phyloP scores from a whole-genome alignment of 2,329 filamentous ascomycete species.

The Basipetospora chlamydospora region DNA sequence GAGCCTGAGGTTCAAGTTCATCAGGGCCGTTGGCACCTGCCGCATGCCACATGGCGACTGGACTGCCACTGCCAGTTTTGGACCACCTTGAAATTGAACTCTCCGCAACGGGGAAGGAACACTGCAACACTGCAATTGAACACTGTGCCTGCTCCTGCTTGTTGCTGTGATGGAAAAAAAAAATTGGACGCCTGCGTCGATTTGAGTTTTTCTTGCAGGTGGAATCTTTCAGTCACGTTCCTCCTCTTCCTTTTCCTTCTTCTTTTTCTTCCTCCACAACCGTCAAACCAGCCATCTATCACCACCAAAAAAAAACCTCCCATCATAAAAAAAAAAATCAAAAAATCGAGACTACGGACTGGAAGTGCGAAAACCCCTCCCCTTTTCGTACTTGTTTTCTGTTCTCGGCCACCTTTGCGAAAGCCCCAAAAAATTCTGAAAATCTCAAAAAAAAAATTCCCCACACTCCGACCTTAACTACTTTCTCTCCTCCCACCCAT shows the following conservation, averaged over 20 bases:
- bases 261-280: slow-evolving; percentile 27
- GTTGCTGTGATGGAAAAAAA: no score
- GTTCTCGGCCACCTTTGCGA: slow-evolving; percentile 40
- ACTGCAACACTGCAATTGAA: no score
- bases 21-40: no score
- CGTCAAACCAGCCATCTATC: slow-evolving; percentile 26
- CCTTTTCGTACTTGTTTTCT: slow-evolving; percentile 42
- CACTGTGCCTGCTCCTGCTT: no score
- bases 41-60: no score
- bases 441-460: slow-evolving; percentile 47
- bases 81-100: no score
- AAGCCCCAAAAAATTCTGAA: slow-evolving; percentile 36
- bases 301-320: slow-evolving; percentile 22
- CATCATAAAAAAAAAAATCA: slow-evolving; percentile 18
- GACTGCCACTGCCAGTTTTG: no score
- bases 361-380: slow-evolving; percentile 45
- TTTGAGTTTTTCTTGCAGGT: slow-evolving; percentile 13
- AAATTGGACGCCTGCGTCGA: slow-evolving; percentile 1
- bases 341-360: slow-evolving; percentile 32
- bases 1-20: no score
- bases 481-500: slow-evolving; percentile 7
- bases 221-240: slow-evolving; percentile 20
- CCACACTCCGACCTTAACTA: slow-evolving; percentile 24
- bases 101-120: no score
- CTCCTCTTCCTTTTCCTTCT: slow-evolving; percentile 21